Base-by-base conservation (phyloP, 176 grass and related monocot genomes). In the Cenchrus fungigraminus region DNA sequence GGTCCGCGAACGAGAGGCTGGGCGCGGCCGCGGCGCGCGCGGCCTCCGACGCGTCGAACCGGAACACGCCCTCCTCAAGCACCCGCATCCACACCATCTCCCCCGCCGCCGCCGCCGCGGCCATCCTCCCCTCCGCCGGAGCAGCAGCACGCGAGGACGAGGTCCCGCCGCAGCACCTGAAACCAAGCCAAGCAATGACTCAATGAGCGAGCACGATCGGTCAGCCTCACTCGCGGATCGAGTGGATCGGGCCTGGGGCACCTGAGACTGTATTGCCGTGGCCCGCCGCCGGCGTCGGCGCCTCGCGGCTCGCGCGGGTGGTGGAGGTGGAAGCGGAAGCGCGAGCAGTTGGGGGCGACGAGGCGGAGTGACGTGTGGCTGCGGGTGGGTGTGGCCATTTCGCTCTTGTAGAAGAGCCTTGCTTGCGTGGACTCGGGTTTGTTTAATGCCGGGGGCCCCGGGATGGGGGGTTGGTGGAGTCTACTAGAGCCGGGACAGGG, bases 51-150 rank as follows among this genome's bases (percentile, higher is more conserved):
- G 89, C 89, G 87, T 98, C 95, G 82, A 93, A 98, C 32, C 95
- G 86, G 87, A 95, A 98, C 47, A 98, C 91, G 6, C 93, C 93
- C 10, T 89, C 87, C 86, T 92, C 93, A 12, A 98, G 85, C 40
- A 95, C 79, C 29, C 80, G 93, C 67, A 45, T 3, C 76, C 92
- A 98, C 37, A 50, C 77, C 95, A 92, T 92, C 55, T 82, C 51
- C 75, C 64, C 86, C n/a, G 37, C 59, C 3, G 67, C 64, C 52
- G 6, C 25, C 52, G 6, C 37, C 4, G 54, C 80, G 77, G 28
- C 78, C 78, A 81, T 54, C 31, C 63, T 55, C 29, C 32, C 71
- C 5, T 9, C 52, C 51, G 2, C 74, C 16, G 78, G 16, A 5
- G 69, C 22, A 11, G 63, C 49, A 53, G 79, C 9, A 15, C 55